Base-by-base conservation (phyloP, 352 stramenopile genomes). In the Pythium phragmitis region DNA sequence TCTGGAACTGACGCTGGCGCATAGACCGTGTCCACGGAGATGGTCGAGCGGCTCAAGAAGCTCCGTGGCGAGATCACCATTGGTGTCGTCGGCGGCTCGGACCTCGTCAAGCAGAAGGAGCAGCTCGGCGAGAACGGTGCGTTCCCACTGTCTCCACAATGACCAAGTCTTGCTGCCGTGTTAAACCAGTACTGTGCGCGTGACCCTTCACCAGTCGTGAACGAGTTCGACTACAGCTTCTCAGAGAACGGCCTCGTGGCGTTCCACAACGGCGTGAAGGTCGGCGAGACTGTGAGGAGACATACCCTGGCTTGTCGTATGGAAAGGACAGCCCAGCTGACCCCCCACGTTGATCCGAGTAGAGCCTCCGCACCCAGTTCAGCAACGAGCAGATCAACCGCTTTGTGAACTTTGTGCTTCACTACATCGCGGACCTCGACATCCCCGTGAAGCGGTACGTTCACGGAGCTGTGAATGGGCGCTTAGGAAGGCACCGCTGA, bases 51-150 rank as follows among this genome's bases (percentile, higher is more conserved):
- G 56, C 85, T 99, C 58, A 85, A 94, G 55, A 87, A 90, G 60
- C 85, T 99, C 64, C 96, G 80, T 58, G 90, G 92, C 70, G 74
- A 75, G 68, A 98, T 99, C 68, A 98, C 94, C 7, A 93, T 99
- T 58, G 98, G 98, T 43, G 98, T 99, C 61, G 97, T 99, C 36
- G 97, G 97, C 60, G 97, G 97, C 53, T 99, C 95, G 43, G 98
- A 99, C 75, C 83, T 99, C 41, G 85, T 96, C 33, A 99, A 99
- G 86, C 98, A 99, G 76, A 96, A 98, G 84, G 97, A 99, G 71
- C 98, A 99, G 74, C 88, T 99, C 19, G 98, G 98, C 57, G 85
- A 97, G 51, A 82, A 91, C 60, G 88, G 89, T 97, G 55, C 37
- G 73, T 16, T 14, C 45, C n/a, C n/a, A 12, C 45, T 50, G 17